Evolutionary conservation across 495 filamentous ascomycete genomes (phyloP).

Genomic region (Trichoderma asperelloides): DNA sequence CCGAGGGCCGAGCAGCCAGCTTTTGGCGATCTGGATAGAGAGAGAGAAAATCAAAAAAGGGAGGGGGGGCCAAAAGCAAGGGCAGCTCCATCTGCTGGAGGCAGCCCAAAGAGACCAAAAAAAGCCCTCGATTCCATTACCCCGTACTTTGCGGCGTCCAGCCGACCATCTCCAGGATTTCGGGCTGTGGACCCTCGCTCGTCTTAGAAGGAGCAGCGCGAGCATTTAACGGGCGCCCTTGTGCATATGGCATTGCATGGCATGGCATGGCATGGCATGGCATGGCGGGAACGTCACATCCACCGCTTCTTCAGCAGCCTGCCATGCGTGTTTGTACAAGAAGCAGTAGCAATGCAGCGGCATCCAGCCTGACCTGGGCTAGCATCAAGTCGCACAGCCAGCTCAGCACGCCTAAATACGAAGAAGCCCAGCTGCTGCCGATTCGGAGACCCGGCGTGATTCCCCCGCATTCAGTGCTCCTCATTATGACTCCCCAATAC

Average conservation of each 20-base stretch:
- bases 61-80: background rate
- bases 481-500: background rate
- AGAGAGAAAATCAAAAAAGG: background rate
- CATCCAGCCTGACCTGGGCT: background rate
- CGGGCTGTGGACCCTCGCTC: constrained; percentile 2
- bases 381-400: background rate
- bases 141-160: background rate
- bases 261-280: background rate
- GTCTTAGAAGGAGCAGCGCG: constrained; percentile 3
- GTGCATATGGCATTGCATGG: background rate
- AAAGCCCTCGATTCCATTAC: background rate
- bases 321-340: background rate
- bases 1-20: background rate
- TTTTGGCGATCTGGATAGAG: background rate
- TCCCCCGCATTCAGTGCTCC: constrained; percentile 4
- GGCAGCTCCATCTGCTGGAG: background rate
- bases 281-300: background rate
- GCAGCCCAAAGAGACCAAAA: background rate
- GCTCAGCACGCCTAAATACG: constrained; percentile 1
- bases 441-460: background rate
- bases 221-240: constrained; percentile 6
- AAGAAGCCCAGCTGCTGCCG: background rate
- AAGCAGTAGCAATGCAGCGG: background rate
- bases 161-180: background rate
- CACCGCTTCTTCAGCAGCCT: background rate